Conservation (phyloP, 1,139 yeast genomes). For the Hyphopichia khmerensis region DNA sequence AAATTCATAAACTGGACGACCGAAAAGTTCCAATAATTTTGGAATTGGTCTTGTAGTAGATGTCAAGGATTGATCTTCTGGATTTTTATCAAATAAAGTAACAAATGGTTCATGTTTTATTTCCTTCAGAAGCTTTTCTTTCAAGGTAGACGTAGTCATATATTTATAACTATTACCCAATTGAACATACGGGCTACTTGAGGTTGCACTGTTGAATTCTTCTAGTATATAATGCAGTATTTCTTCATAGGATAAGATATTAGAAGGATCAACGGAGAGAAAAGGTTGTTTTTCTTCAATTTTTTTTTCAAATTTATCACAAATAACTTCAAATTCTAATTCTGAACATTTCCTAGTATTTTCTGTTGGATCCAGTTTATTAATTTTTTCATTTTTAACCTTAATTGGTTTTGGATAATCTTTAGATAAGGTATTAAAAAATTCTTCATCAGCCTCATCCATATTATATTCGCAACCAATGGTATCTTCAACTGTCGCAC, state of each 20-base stretch:
- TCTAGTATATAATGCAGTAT: slow-evolving; percentile 49
- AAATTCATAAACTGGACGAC: slow-evolving; percentile 70
- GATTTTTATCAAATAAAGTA: slow-evolving; percentile 53
- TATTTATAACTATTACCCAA: slow-evolving; percentile 33
- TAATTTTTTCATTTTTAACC: slow-evolving; percentile 7
- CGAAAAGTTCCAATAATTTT: slow-evolving; percentile 60
- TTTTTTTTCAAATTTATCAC: slow-evolving; percentile 71
- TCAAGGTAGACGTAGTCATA: slow-evolving; percentile 35
- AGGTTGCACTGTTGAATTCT: slow-evolving; percentile 28
- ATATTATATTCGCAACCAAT: slow-evolving; percentile 82
- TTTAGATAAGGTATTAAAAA: slow-evolving; percentile 47
- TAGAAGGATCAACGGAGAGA: slow-evolving; percentile 78
- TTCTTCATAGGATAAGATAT: slow-evolving; percentile 70
- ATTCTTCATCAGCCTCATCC: slow-evolving; percentile 86
- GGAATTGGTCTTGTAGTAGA: slow-evolving; percentile 42
- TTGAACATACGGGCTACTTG: slow-evolving; percentile 29
- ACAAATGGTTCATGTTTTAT: slow-evolving; percentile 38
- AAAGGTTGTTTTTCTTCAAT: slow-evolving; percentile 86
- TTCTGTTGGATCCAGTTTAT: slow-evolving; percentile 11
- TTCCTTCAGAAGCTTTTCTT: slow-evolving; percentile 42
- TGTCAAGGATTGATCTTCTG: slow-evolving; percentile 21
- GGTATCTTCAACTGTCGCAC: slow-evolving; percentile 95
- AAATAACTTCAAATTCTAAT: slow-evolving; percentile 80
- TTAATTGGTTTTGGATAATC: slow-evolving; percentile 20
- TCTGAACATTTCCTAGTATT: slow-evolving; percentile 51